Percentiles rank a stretch among this genome's conserved stretches.
These are phyloP conservation scores for Phytopythium ostracodes DNA, from an alignment of 352 stramenopile species.

Conservation along the genomic window DNA sequence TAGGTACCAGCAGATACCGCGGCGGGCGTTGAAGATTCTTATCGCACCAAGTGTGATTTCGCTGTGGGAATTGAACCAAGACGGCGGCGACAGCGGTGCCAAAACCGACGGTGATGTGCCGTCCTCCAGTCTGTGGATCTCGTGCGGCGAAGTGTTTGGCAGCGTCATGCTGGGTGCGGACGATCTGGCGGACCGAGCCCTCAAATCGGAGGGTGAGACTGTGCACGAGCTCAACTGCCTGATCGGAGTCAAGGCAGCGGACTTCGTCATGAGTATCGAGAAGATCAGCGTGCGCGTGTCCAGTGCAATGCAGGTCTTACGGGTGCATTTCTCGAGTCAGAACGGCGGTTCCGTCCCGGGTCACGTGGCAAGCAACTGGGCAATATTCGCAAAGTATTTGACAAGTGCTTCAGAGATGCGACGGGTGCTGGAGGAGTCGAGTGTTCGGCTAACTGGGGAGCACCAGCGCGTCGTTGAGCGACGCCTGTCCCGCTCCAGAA, in stretches of 20 bases:
- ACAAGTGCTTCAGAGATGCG: slow-evolving; percentile 35
- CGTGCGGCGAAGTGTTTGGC: slow-evolving; percentile 58
- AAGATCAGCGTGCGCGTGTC: slow-evolving; percentile 53
- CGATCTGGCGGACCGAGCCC: slow-evolving; percentile 19
- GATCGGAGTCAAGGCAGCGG: slow-evolving; percentile 23
- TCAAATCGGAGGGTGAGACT: slow-evolving; percentile 10
- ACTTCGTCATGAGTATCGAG: slow-evolving; percentile 66
- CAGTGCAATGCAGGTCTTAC: slow-evolving; percentile 25
- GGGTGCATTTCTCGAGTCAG: slow-evolving; percentile 36
- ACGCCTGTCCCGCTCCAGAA: neutral
- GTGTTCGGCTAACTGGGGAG: slow-evolving; percentile 43
- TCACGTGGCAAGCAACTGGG: slow-evolving; percentile 48
- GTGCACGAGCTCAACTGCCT: slow-evolving; percentile 48
- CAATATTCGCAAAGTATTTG: slow-evolving; percentile 37
- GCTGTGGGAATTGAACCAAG: slow-evolving; percentile 36
- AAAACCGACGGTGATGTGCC: neutral
- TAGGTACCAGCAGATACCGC: slow-evolving; percentile 18
- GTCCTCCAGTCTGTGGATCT: slow-evolving; percentile 39
- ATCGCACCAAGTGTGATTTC: slow-evolving; percentile 60
- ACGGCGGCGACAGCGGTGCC: neutral
- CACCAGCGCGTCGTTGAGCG: slow-evolving; percentile 36
- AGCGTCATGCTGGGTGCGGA: slow-evolving; percentile 36
- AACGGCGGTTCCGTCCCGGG: slow-evolving; percentile 27
- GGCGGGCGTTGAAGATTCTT: slow-evolving; percentile 56
- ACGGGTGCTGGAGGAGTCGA: slow-evolving; percentile 54